Conservation (phyloP, 2,329 filamentous ascomycete species). For the Zelopaecilomyces penicillatus region DNA sequence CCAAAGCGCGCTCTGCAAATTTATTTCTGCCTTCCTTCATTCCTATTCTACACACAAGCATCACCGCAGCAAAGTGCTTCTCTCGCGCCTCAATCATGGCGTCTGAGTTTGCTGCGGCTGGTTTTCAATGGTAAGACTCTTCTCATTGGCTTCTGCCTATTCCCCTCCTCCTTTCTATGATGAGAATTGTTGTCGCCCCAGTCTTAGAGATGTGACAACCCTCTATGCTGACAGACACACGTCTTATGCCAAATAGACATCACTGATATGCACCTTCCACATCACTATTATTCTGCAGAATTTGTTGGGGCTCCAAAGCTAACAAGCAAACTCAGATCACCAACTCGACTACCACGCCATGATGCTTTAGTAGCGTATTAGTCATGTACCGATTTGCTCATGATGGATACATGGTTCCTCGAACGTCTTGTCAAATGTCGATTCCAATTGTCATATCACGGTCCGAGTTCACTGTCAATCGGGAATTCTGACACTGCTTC, state of each 20-base stretch:
- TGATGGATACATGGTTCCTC: too few species aligned
- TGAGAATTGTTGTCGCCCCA: slow-evolving; percentile 43
- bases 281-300: neutral
- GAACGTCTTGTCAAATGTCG: slow-evolving; percentile 32
- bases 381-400: too few species aligned
- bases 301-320: neutral
- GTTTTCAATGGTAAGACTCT: neutral
- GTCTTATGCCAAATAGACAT: slow-evolving; percentile 51
- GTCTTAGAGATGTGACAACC: slow-evolving; percentile 41
- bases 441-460: slow-evolving; percentile 10
- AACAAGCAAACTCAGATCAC: neutral
- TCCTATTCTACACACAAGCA: neutral
- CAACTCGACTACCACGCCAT: too few species aligned
- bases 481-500: too few species aligned
- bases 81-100: neutral
- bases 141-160: neutral
- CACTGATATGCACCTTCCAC: slow-evolving; percentile 28
- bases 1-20: too few species aligned
- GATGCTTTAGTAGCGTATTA: too few species aligned
- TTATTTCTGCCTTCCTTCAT: too few species aligned
- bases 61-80: neutral
- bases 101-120: neutral
- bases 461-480: too few species aligned
- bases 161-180: slow-evolving; percentile 22
- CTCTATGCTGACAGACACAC: slow-evolving; percentile 40